A percentile compares a stretch with the other conserved stretches of the same genome.
Conservation (phyloP, 352 stramenopile genomes). For the Pythium aphanidermatum region DNA sequence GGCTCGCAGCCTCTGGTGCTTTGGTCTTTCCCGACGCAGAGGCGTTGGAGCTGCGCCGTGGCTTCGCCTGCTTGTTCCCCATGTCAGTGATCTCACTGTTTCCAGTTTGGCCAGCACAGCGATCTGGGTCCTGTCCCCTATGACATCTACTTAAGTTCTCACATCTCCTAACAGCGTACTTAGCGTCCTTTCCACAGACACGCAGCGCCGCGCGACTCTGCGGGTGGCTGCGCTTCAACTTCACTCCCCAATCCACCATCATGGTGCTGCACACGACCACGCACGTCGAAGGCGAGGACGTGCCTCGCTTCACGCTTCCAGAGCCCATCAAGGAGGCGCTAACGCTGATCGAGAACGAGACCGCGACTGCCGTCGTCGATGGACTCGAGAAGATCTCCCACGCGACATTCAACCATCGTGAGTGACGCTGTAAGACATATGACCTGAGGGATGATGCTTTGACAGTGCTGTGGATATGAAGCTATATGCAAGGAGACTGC, state of each 20-base stretch:
- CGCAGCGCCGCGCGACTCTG: background rate
- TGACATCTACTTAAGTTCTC: background rate
- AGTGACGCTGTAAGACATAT: slow-evolving; percentile 5
- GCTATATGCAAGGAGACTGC: slow-evolving; percentile 62
- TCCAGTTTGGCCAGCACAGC: too few relatives aligned
- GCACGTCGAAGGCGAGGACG: slow-evolving; percentile 37
- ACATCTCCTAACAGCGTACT: too few relatives aligned
- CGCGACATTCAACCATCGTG: slow-evolving; percentile 76
- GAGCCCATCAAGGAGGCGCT: slow-evolving; percentile 55
- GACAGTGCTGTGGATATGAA: too few relatives aligned
- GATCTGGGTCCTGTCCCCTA: too few relatives aligned
- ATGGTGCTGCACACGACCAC: slow-evolving; percentile 43
- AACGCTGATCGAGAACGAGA: slow-evolving; percentile 46
- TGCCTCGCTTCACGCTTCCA: slow-evolving; percentile 29
- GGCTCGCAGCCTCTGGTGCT: background rate
- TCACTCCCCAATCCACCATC: background rate
- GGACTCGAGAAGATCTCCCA: slow-evolving; percentile 69
- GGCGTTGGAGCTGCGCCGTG: slow-evolving; percentile 22
- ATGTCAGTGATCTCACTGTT: slow-evolving; percentile 24
- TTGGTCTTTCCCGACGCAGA: slow-evolving; percentile 6
- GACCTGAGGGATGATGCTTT: background rate
- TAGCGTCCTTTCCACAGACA: too few relatives aligned
- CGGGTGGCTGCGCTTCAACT: background rate
- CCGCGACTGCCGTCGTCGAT: slow-evolving; percentile 43
- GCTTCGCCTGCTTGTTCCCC: slow-evolving; percentile 84